A percentile compares a stretch with the other conserved stretches of the same genome.
Conservation (phyloP, 345 rosid species). For the Excoecaria agallocha region DNA sequence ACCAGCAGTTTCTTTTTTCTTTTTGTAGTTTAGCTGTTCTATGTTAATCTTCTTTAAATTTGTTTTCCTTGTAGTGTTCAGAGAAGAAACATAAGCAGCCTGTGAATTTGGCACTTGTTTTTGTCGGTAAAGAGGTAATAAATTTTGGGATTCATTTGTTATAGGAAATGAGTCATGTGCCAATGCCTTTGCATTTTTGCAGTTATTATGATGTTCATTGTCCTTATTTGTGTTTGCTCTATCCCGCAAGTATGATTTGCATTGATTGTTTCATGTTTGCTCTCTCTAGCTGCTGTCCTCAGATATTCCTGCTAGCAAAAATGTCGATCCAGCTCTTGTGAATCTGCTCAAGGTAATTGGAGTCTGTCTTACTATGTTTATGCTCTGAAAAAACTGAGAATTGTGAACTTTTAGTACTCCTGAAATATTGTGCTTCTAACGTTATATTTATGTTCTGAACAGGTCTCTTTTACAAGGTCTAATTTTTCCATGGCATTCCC, state of each 20-base stretch:
- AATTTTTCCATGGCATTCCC: slow-evolving; percentile 96
- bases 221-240: neutral
- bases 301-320: slow-evolving; percentile 59
- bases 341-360: slow-evolving; percentile 63
- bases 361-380: neutral
- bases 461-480: slow-evolving; percentile 61
- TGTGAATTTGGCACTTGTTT: slow-evolving; percentile 74
- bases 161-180: neutral
- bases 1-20: neutral
- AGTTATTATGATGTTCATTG: neutral
- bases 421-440: slow-evolving; percentile 12
- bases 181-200: neutral
- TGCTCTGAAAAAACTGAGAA: neutral
- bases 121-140: slow-evolving; percentile 88
- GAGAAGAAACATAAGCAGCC: slow-evolving; percentile 49
- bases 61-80: slow-evolving; percentile 51
- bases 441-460: slow-evolving; percentile 25
- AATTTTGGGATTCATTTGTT: neutral
- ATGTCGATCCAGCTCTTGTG: slow-evolving; percentile 51
- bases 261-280: slow-evolving; percentile 21
- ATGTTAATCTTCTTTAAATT: slow-evolving; percentile 5
- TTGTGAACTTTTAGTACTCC: neutral
- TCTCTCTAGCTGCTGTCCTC: slow-evolving; percentile 59
- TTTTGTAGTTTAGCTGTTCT: neutral
- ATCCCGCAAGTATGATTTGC: neutral